Evolutionary conservation across 1,284 basidiomycete genomes (phyloP).

Genomic region (Rhodotorula sp.): DNA sequence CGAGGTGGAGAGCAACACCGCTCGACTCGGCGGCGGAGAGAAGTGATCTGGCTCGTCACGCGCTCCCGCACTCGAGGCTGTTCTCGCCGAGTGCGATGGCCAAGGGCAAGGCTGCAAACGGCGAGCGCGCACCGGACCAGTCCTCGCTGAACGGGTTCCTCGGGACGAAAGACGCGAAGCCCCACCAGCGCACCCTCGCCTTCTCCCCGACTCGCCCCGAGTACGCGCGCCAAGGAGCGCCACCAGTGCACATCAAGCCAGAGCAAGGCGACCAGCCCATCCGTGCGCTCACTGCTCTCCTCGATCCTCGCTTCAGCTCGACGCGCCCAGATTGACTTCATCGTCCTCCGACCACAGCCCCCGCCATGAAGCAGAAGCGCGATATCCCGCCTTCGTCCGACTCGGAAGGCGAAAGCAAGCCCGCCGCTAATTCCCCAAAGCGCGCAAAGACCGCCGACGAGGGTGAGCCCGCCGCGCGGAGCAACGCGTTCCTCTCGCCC

Average conservation of each 20-base stretch:
- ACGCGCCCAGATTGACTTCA: not conserved
- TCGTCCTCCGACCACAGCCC: not conserved
- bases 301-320: not conserved
- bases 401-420: not conserved
- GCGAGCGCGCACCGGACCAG: conserved; percentile 11
- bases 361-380: conserved; percentile 6
- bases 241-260: not conserved
- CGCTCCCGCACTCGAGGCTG: too few species aligned
- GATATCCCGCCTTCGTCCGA: not conserved
- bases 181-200: conserved; percentile 16
- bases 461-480: not conserved
- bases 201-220: not conserved
- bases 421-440: not conserved
- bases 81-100: not conserved
- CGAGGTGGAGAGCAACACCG: not conserved
- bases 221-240: not conserved
- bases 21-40: not conserved
- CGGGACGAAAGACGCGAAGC: conserved; percentile 16
- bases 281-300: not conserved
- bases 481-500: not conserved
- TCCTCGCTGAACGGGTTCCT: conserved; percentile 17
- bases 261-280: not conserved
- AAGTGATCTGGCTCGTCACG: too few species aligned
- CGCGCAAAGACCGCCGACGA: conserved; percentile 7
- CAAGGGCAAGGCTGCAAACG: not conserved